Evolutionary conservation across 495 filamentous ascomycete species (phyloP), one percentile per base, ranked within the genome.

Genomic region (Penicillium herquei): DNA sequence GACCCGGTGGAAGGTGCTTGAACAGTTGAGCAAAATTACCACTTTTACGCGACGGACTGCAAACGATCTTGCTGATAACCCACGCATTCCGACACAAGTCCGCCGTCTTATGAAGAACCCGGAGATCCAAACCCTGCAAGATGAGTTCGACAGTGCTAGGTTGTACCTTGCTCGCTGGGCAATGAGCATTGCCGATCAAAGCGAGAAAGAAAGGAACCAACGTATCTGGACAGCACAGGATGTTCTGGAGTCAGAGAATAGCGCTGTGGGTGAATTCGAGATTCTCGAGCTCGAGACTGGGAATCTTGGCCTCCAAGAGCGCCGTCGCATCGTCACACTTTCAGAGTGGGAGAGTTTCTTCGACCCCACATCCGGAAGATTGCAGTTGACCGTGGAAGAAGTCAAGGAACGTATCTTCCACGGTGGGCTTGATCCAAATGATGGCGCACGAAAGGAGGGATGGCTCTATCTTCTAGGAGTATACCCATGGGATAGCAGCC

Each of bases 151-250:
- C 71, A 96, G 90, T 63, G 94, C 95, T 6, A 81, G 94, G 56
- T 75, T 98, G 37, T 98, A 98, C 62, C 78, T 98, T 18, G 94
- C 94, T 3, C 79, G 94, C 43, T 98, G 94, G 94, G 94, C 94
- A 0, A 98, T 98, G 94, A 95, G 90, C 1, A 95, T 98, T 51
- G 91, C 93, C 0, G 94, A 98, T 69, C 94, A 98, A 73, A 90
- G 91, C 63, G 94, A 98, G 67, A 78, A 83, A 39, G 94, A 98
- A 49, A 70, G 84, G 33, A 90, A 83, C 51, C 85, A 89, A 67
- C 78, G 92, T 37, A 95, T 96, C 61, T 98, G 91, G 87, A 96
- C 92, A 0, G 92, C 90, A 5, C 86, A 85, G 62, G 94, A 98
- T 74, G 87, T 96, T 13, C 79, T 98, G 55, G 92, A 94, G 66